Base-by-base conservation (phyloP, 495 filamentous ascomycete genomes). In the Pseudevernia furfuracea region DNA sequence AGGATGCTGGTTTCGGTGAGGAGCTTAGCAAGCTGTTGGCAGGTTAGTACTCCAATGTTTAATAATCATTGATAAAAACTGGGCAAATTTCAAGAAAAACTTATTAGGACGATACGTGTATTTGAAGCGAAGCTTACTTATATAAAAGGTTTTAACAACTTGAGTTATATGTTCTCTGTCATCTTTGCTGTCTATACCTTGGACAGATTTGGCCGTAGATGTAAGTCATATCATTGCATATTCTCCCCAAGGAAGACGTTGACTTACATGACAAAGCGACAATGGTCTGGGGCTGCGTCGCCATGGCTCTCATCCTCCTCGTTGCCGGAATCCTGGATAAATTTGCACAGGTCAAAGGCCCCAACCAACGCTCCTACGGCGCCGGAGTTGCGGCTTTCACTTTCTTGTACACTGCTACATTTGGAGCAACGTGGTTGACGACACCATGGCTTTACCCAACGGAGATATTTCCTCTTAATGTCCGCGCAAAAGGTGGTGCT, bases 371-470 rank as follows among this genome's bases (percentile, higher is more conserved):
- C 25, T 63, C 65, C 32, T 71, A 63, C 44, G 70, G 70, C 17
- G 70, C 80, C 23, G 81, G 72, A 1, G 81, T 81, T 4, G 73
- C 81, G 7, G 71, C 78, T 6, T 81, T 84, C 75, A 71, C 82
- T 4, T 82, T 84, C 70, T 69, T 82, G 25, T 83, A 82, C 63
- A 82, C 81, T 30, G 69, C 81, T 25, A 80, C 74, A 10, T 83
- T 82, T 68, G 81, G 80, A 23, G 76, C 80, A 17, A 84, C 81
- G 5, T 84, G 81, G 79, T 79, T 81, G 37, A 84, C 82, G 9
- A 79, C 78, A 5, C 80, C 81, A 1, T 84, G 82, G 68, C 72
- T 83, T 12, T 69, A 81, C 21, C 82, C 80, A 1, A 82, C 80
- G 0, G 81, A 84, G 67, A 81, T 84, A 32, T 83, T 80, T 66